Conservation (phyloP, 768 basidiomycete genomes). For the Boletus insuetus region DNA sequence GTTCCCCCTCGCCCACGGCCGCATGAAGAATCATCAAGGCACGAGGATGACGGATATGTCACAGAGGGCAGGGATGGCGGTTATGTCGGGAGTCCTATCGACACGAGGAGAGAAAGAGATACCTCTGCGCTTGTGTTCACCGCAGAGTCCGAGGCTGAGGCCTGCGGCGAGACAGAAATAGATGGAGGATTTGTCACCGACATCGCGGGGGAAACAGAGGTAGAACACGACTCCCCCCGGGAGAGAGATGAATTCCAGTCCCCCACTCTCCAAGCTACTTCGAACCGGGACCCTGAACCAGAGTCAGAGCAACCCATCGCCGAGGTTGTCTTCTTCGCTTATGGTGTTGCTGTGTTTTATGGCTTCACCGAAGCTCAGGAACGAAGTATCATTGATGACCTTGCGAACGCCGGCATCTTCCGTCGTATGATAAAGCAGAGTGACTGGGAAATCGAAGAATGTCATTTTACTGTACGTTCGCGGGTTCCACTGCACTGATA, state of each 20-base stretch:
- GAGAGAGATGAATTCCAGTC: slow-evolving; percentile 4
- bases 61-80: slow-evolving; percentile 45
- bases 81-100: slow-evolving; percentile 45
- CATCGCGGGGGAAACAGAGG: slow-evolving; percentile 11
- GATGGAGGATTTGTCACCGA: slow-evolving; percentile 14
- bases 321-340: slow-evolving; percentile 77
- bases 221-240: slow-evolving; percentile 3
- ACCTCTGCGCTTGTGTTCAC: neutral
- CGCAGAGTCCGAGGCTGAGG: slow-evolving; percentile 10
- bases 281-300: neutral
- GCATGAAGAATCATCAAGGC: slow-evolving; percentile 16
- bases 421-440: slow-evolving; percentile 57
- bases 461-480: slow-evolving; percentile 70
- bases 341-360: slow-evolving; percentile 92
- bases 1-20: slow-evolving; percentile 21
- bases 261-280: neutral
- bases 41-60: slow-evolving; percentile 22
- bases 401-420: slow-evolving; percentile 68
- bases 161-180: slow-evolving; percentile 6
- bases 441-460: slow-evolving; percentile 92
- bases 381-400: slow-evolving; percentile 78
- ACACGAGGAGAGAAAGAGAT: slow-evolving; percentile 5
- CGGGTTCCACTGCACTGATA: neutral
- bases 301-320: slow-evolving; percentile 49
- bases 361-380: slow-evolving; percentile 81